phyloP scores from a whole-genome alignment of 202 grass and related monocot genomes.

The Saccharum hybrid region DNA sequence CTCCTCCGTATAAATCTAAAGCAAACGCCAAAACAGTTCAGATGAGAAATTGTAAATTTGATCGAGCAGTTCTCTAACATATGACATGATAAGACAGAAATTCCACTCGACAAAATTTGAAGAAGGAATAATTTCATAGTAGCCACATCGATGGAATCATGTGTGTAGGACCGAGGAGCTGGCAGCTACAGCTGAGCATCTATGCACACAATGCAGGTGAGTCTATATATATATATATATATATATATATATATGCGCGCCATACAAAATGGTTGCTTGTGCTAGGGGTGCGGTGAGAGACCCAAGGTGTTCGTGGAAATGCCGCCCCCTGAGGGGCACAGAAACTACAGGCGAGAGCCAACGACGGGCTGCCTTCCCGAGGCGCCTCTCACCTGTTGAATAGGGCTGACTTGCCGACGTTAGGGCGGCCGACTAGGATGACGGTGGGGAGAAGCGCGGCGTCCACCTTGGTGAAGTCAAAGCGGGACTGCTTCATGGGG shows the following conservation, averaged over 20 bases:
- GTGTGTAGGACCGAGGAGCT: neutral
- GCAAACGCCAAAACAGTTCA: neutral
- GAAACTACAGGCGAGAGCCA: neutral
- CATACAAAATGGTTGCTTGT: neutral
- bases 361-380: neutral
- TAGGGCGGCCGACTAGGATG: slow-evolving; percentile 87
- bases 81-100: neutral
- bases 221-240: neutral
- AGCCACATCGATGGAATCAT: slow-evolving; percentile 5
- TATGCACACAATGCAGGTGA: neutral
- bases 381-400: slow-evolving; percentile 74
- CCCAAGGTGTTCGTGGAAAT: slow-evolving; percentile 47
- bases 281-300: neutral
- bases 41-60: neutral
- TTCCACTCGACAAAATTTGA: neutral
- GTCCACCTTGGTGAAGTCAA: slow-evolving; percentile 94
- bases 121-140: neutral
- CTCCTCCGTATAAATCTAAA: slow-evolving; percentile 84
- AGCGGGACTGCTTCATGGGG: slow-evolving; percentile 64
- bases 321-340: neutral
- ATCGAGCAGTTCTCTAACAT: neutral
- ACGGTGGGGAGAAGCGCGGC: slow-evolving; percentile 78
- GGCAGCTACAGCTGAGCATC: neutral
- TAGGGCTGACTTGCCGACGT: slow-evolving; percentile 94
- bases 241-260: too few relatives aligned